Evolutionary conservation across 106 monocot genomes (phyloP).

Genomic region (Dendrobium officinale): DNA sequence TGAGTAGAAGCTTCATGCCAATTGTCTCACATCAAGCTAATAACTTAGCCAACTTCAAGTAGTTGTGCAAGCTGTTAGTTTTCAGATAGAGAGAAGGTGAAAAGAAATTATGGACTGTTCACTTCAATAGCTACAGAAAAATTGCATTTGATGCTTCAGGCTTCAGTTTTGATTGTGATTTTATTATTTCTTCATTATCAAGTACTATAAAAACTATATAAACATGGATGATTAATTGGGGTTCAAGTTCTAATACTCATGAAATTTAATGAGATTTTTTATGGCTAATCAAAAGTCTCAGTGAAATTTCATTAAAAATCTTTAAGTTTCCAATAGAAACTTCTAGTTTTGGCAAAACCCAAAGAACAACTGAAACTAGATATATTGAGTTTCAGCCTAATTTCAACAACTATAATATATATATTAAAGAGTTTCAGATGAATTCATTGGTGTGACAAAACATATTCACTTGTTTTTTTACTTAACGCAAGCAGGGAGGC

Average conservation of each 20-base stretch:
- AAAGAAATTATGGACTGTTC: background rate
- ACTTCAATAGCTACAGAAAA: background rate
- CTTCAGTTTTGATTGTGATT: no score
- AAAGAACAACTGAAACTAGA: no score
- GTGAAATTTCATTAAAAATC: background rate
- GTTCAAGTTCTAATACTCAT: no score
- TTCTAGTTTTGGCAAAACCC: no score
- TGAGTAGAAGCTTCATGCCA: slow-evolving; percentile 5
- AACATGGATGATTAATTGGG: background rate
- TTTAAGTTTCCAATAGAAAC: no score
- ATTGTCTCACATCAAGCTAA: background rate
- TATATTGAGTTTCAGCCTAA: no score
- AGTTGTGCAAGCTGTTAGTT: background rate
- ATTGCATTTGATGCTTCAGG: background rate
- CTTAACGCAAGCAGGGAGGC: slow-evolving; percentile 15
- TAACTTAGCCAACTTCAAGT: background rate
- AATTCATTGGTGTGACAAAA: background rate
- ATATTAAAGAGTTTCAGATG: no score
- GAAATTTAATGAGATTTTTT: no score
- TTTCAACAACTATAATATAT: background rate
- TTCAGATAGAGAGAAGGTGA: background rate
- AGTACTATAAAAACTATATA: background rate
- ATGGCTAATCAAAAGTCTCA: no score
- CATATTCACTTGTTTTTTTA: background rate
- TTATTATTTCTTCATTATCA: background rate